A percentile compares a stretch with the other conserved stretches of the same genome.
Conservation (phyloP, 169 alveolate species). For the Amoebophrya sp. region DNA sequence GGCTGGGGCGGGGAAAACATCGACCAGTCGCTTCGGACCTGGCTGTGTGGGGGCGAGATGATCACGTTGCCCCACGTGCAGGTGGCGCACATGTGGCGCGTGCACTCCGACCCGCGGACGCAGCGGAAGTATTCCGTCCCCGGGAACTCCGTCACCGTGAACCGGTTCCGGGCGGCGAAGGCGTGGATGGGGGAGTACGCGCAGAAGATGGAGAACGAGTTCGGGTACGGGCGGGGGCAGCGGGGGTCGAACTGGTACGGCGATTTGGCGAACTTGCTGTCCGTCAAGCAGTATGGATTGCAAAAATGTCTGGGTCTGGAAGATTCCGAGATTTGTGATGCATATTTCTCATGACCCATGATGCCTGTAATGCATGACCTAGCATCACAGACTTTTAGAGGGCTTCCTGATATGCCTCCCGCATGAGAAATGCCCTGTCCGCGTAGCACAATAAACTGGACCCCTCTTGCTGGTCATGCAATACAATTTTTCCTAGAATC, state of each 20-base stretch:
- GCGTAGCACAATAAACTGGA: too few species aligned
- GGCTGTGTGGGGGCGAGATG: constrained; percentile 64
- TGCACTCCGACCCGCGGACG: constrained; percentile 15
- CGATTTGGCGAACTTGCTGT: neutral
- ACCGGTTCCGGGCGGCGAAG: neutral
- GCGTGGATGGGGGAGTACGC: constrained; percentile 23
- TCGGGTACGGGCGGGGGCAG: neutral
- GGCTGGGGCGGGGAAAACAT: constrained; percentile 62
- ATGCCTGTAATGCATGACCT: too few species aligned
- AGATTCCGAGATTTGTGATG: too few species aligned
- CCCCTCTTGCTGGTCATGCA: too few species aligned
- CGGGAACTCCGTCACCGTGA: neutral
- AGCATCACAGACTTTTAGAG: too few species aligned
- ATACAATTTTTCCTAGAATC: too few species aligned
- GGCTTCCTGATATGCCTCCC: too few species aligned
- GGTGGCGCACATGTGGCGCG: constrained; percentile 53
- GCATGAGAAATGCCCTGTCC: too few species aligned
- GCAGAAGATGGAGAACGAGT: neutral
- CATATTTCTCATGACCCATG: too few species aligned
- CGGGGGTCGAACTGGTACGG: neutral
- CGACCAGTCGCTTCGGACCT: constrained; percentile 58
- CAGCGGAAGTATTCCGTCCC: neutral
- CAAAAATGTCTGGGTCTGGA: too few species aligned
- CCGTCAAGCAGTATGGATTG: too few species aligned
- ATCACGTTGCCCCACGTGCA: constrained; percentile 34